Conservation (phyloP, 768 basidiomycete genomes). For the Pholiota conissans region DNA sequence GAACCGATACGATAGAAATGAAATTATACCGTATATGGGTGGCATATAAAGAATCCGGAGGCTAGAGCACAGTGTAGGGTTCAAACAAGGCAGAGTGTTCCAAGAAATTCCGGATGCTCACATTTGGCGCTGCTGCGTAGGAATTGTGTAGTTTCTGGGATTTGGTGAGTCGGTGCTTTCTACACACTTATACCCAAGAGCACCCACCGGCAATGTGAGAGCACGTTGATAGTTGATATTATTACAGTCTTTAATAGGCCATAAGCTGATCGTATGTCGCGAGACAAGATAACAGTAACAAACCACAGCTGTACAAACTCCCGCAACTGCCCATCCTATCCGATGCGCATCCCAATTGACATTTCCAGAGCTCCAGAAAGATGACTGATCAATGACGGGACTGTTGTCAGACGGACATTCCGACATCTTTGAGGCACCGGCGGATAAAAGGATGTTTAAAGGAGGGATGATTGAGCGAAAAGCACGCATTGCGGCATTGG, state of each 20-base stretch:
- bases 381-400: constrained; percentile 47
- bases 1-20: constrained; percentile 84
- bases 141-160: constrained; percentile 70
- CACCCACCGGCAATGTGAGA: constrained; percentile 64
- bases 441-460: neutral
- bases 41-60: constrained; percentile 85
- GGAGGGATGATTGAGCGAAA: neutral
- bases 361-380: constrained; percentile 46
- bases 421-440: neutral
- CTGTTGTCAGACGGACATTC: constrained; percentile 57
- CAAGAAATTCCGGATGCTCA: constrained; percentile 29
- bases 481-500: neutral
- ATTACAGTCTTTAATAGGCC: constrained; percentile 60
- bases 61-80: constrained; percentile 30
- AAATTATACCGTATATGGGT: constrained; percentile 76
- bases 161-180: neutral
- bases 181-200: neutral
- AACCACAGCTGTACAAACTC: constrained; percentile 58
- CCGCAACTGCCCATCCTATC: constrained; percentile 75
- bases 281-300: constrained; percentile 11
- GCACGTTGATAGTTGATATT: constrained; percentile 55
- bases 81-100: neutral
- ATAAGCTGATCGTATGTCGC: too few relatives aligned
- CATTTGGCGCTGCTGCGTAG: constrained; percentile 79
- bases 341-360: constrained; percentile 62